These are phyloP conservation scores for Solanum chacoense DNA, from an alignment of 305 asterid genomes.

Conservation along the genomic window DNA sequence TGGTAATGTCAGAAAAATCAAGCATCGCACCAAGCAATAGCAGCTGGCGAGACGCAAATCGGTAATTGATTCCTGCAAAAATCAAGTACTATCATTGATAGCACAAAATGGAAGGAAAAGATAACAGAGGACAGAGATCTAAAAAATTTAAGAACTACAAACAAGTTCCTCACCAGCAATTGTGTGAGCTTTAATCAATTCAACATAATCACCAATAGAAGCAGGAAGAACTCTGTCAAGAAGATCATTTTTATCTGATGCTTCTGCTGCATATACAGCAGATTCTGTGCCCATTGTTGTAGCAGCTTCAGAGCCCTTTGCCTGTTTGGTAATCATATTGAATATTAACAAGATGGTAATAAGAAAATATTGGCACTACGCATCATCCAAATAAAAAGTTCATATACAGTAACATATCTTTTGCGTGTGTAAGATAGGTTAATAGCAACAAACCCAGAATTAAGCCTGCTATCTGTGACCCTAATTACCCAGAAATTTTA, in stretches of 20 bases:
- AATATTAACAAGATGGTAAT: background rate
- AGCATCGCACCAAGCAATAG: constrained; percentile 79
- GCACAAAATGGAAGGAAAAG: constrained; percentile 1
- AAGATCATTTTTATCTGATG: constrained; percentile 84
- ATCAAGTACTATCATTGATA: constrained; percentile 11
- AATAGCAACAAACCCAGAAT: background rate
- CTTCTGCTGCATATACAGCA: constrained; percentile 88
- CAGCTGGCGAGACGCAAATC: constrained; percentile 83
- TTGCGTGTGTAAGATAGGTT: background rate
- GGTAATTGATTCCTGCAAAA: constrained; percentile 62
- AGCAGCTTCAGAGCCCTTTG: constrained; percentile 94
- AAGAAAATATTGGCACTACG: background rate
- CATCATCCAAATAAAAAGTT: background rate
- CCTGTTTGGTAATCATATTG: constrained; percentile 38
- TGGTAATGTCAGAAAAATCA: constrained; percentile 84
- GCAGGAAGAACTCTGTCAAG: constrained; percentile 80
- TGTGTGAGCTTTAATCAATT: constrained; percentile 73
- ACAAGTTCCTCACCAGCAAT: constrained; percentile 53
- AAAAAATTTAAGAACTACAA: background rate
- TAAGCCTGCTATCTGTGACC: background rate
- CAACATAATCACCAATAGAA: constrained; percentile 63
- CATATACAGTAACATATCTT: background rate
- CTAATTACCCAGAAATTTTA: background rate
- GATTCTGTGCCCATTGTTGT: constrained; percentile 78
- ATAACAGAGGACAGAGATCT: background rate